Conservation (phyloP, 2,329 filamentous ascomycete genomes). For the Emericellopsis atlantica region DNA sequence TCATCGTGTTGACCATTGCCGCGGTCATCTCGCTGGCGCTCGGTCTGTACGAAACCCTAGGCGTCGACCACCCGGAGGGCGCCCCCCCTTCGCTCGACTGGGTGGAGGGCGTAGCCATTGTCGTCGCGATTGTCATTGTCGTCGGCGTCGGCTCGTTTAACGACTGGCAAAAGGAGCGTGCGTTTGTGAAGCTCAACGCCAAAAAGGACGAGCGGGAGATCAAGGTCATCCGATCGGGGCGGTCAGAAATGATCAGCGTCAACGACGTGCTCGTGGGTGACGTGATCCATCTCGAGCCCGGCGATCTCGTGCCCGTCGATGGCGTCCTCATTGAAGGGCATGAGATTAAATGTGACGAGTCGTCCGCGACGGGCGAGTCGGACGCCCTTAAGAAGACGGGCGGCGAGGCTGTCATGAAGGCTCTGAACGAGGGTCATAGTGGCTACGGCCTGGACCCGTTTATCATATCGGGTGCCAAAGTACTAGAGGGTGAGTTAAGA, state of each 20-base stretch:
- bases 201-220: constrained; percentile 53
- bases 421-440: constrained; percentile 30
- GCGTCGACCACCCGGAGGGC: constrained; percentile 26
- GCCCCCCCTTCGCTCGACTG: constrained; percentile 39
- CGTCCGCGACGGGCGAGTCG: constrained; percentile 61
- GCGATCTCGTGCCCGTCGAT: constrained; percentile 59
- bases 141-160: constrained; percentile 50
- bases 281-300: constrained; percentile 54
- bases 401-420: constrained; percentile 43
- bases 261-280: constrained; percentile 59
- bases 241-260: constrained; percentile 48
- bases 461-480: constrained; percentile 42
- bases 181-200: constrained; percentile 50
- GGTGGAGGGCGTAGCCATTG: constrained; percentile 59
- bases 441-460: constrained; percentile 48
- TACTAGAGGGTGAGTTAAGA: constrained; percentile 28
- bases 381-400: constrained; percentile 56
- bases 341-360: constrained; percentile 53
- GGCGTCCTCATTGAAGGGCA: constrained; percentile 51
- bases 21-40: constrained; percentile 53
- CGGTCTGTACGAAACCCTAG: constrained; percentile 54
- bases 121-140: constrained; percentile 51
- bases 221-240: constrained; percentile 55
- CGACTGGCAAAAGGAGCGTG: constrained; percentile 56
- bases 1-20: constrained; percentile 53